Percentiles rank a stretch among this genome's conserved stretches.
Evolutionary conservation across 768 basidiomycete genomes (phyloP).

Genomic region (Fistulinella prunicolor): DNA sequence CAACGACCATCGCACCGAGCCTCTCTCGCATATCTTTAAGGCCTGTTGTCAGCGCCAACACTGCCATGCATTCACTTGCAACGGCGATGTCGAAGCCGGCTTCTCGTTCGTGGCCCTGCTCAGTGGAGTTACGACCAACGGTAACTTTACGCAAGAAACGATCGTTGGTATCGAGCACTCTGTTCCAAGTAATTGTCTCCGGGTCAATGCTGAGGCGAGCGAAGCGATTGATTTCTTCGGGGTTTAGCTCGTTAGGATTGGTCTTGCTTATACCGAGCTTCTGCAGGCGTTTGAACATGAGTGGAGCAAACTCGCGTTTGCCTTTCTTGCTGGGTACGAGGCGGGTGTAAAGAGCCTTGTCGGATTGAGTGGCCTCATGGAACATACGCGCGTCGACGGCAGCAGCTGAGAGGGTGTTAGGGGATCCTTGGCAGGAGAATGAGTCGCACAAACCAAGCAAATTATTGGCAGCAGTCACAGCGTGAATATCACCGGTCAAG

Average conservation of each 20-base stretch:
- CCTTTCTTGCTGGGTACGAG: constrained; percentile 93
- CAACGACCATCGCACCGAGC: constrained; percentile 96
- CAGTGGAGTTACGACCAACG: constrained; percentile 86
- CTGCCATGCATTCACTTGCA: constrained; percentile 97
- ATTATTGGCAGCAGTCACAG: constrained; percentile 96
- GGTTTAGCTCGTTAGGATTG: constrained; percentile 85
- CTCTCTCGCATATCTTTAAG: constrained; percentile 89
- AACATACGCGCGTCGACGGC: constrained; percentile 96
- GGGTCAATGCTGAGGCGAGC: constrained; percentile 90
- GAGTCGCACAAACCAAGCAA: constrained; percentile 60
- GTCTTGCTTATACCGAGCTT: constrained; percentile 96
- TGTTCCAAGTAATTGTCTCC: constrained; percentile 95
- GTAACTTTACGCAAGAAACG: constrained; percentile 94
- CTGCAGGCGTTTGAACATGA: constrained; percentile 93
- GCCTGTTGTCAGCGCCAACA: constrained; percentile 86
- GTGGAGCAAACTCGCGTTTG: constrained; percentile 88
- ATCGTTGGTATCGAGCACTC: constrained; percentile 95
- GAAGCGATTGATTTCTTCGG: constrained; percentile 88
- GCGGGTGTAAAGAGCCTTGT: constrained; percentile 92
- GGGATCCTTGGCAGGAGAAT: background rate
- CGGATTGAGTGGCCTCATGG: constrained; percentile 93
- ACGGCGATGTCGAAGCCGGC: constrained; percentile 97
- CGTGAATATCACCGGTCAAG: constrained; percentile 96
- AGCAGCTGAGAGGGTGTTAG: constrained; percentile 58
- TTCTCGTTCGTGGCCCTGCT: constrained; percentile 83